Conservation (phyloP, 768 basidiomycete species). For the Pleurotus cornucopiae region DNA sequence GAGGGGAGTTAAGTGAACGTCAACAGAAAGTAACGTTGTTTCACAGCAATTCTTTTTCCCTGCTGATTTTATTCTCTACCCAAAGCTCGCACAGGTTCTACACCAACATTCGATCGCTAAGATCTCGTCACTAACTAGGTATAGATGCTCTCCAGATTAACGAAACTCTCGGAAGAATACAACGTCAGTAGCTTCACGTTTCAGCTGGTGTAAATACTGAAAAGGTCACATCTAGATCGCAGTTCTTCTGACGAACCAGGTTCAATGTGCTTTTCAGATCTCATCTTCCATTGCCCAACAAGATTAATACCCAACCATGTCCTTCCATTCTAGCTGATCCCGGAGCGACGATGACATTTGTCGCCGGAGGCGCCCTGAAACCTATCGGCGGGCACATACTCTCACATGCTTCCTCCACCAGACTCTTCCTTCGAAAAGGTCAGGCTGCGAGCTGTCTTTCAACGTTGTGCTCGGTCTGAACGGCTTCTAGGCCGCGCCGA, state of each 20-base stretch:
- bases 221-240: constrained; percentile 53
- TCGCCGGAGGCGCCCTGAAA: constrained; percentile 88
- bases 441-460: constrained; percentile 9
- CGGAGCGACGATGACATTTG: constrained; percentile 93
- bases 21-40: constrained; percentile 69
- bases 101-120: neutral
- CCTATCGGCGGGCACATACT: constrained; percentile 89
- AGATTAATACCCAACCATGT: neutral
- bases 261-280: constrained; percentile 55
- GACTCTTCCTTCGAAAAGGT: constrained; percentile 89
- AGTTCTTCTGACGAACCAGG: constrained; percentile 89
- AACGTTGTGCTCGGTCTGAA: neutral
- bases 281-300: neutral
- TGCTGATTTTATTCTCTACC: neutral
- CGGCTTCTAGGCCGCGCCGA: constrained; percentile 70
- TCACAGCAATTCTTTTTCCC: neutral
- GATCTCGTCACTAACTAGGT: neutral
- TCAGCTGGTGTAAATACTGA: no score
- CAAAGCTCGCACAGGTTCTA: constrained; percentile 76
- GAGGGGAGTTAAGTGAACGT: constrained; percentile 91
- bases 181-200: constrained; percentile 44
- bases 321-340: constrained; percentile 64
- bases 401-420: constrained; percentile 85
- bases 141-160: constrained; percentile 87
- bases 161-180: constrained; percentile 89